These are phyloP conservation scores for Neonothopanus nambi DNA, from an alignment of 1,284 basidiomycete species.

Conservation along the genomic window DNA sequence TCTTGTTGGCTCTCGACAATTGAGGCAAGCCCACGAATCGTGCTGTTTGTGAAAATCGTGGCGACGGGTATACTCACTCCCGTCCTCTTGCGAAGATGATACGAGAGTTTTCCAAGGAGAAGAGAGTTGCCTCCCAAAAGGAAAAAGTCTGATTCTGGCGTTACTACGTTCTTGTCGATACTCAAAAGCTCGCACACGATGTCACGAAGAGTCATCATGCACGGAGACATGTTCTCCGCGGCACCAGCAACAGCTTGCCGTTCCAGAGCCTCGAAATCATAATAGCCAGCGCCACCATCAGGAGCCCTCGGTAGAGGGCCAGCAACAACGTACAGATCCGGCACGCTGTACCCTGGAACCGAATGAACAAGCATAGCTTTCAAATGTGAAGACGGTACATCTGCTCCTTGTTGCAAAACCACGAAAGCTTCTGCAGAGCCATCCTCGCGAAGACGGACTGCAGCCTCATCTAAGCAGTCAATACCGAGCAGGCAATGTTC, in stretches of 20 bases:
- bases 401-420: slow-evolving; percentile 17
- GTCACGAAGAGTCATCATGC: slow-evolving; percentile 37
- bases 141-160: slow-evolving; percentile 43
- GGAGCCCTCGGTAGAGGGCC: slow-evolving; percentile 22
- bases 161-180: slow-evolving; percentile 34
- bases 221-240: slow-evolving; percentile 32
- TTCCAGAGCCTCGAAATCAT: slow-evolving; percentile 38
- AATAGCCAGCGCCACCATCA: slow-evolving; percentile 21
- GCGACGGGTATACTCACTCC: slow-evolving; percentile 38
- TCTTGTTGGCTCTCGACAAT: slow-evolving; percentile 33
- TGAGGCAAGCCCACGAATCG: slow-evolving; percentile 40
- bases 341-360: slow-evolving; percentile 40
- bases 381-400: slow-evolving; percentile 17
- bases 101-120: slow-evolving; percentile 42
- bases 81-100: slow-evolving; percentile 40
- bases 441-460: slow-evolving; percentile 33
- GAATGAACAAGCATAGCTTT: not conserved
- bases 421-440: slow-evolving; percentile 37
- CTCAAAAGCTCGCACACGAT: slow-evolving; percentile 40
- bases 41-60: slow-evolving; percentile 41
- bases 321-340: slow-evolving; percentile 32
- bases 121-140: slow-evolving; percentile 46
- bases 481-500: slow-evolving; percentile 45
- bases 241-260: slow-evolving; percentile 25
- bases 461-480: slow-evolving; percentile 48